Evolutionary conservation across 805 yeast genomes (phyloP).

Genomic region (Grigorovia transvaalensis): DNA sequence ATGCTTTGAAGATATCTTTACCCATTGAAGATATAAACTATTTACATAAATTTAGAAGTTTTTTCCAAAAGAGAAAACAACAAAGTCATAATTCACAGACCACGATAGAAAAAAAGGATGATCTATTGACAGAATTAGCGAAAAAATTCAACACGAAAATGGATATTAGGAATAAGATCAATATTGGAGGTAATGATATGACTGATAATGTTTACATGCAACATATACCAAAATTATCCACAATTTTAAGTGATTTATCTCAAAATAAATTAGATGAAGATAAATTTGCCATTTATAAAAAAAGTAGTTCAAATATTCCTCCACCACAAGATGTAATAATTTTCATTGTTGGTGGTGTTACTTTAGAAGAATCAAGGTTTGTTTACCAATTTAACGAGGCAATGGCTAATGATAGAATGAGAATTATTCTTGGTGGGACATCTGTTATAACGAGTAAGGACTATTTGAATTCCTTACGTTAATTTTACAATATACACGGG

Average conservation of each 20-base stretch:
- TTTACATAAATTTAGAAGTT: conserved; percentile 36
- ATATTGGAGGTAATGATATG: conserved; percentile 18
- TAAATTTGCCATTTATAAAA: conserved; percentile 21
- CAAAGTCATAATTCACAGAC: not conserved
- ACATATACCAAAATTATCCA: conserved; percentile 60
- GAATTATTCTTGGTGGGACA: conserved; percentile 77
- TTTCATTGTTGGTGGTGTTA: conserved; percentile 77
- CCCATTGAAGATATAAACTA: conserved; percentile 32
- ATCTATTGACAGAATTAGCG: conserved; percentile 26
- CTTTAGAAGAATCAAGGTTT: conserved; percentile 84
- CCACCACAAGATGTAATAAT: conserved; percentile 55
- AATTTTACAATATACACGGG: not conserved
- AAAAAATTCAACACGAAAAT: conserved; percentile 27
- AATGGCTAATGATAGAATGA: conserved; percentile 37
- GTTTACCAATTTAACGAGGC: conserved; percentile 59
- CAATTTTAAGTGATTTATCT: conserved; percentile 27
- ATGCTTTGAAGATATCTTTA: conserved; percentile 31
- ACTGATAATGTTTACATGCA: conserved; percentile 80
- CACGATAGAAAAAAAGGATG: conserved; percentile 9
- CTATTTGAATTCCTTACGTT: conserved; percentile 25
- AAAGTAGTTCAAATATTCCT: conserved; percentile 1
- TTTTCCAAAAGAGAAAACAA: conserved; percentile 5
- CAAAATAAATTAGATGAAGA: conserved; percentile 31
- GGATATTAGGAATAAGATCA: conserved; percentile 25
- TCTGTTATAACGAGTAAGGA: conserved; percentile 39